A percentile compares a stretch with the other conserved stretches of the same genome.
Conservation (phyloP, 2,329 filamentous ascomycete genomes). For the Neofusicoccum umdonicola region DNA sequence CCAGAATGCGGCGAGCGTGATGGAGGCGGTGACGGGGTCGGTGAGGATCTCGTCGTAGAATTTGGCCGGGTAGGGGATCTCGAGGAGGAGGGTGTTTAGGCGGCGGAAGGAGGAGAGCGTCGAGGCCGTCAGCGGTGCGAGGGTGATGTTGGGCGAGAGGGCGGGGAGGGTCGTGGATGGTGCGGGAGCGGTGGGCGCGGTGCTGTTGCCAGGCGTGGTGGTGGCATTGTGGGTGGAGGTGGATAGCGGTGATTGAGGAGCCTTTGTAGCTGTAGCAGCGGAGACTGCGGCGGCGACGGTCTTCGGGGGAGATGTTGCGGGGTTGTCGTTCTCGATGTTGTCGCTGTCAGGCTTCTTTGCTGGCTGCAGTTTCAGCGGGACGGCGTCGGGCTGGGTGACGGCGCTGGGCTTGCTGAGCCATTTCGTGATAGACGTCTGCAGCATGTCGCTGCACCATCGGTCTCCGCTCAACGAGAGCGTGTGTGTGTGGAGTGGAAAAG, state of each 20-base stretch:
- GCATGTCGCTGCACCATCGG: constrained; percentile 27
- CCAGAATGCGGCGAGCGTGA: constrained; percentile 62
- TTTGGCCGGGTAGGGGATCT: constrained; percentile 59
- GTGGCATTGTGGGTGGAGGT: constrained; percentile 9
- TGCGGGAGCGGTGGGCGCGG: not conserved
- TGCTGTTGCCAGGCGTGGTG: not conserved
- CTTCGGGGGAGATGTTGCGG: not conserved
- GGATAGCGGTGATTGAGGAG: constrained; percentile 1
- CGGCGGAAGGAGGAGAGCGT: constrained; percentile 57
- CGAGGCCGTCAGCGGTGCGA: constrained; percentile 52
- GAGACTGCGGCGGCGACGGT: not conserved
- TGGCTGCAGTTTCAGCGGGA: constrained; percentile 1
- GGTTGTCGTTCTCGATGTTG: not conserved
- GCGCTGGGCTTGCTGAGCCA: constrained; percentile 48
- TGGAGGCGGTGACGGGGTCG: constrained; percentile 50
- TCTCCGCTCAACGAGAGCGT: too few relatives aligned
- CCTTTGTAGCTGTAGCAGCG: not conserved
- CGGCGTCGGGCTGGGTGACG: constrained; percentile 20
- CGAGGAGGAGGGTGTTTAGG: constrained; percentile 58
- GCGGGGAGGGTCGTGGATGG: constrained; percentile 27
- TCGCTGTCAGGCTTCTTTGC: not conserved
- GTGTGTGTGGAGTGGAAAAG: not conserved
- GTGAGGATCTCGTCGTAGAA: constrained; percentile 62
- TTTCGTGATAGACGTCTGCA: constrained; percentile 46
- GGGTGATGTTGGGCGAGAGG: constrained; percentile 50